Percentiles rank a stretch among this genome's conserved stretches.
phyloP scores from a whole-genome alignment of 1,139 yeast species.

The Saccharomyces hybrid region DNA sequence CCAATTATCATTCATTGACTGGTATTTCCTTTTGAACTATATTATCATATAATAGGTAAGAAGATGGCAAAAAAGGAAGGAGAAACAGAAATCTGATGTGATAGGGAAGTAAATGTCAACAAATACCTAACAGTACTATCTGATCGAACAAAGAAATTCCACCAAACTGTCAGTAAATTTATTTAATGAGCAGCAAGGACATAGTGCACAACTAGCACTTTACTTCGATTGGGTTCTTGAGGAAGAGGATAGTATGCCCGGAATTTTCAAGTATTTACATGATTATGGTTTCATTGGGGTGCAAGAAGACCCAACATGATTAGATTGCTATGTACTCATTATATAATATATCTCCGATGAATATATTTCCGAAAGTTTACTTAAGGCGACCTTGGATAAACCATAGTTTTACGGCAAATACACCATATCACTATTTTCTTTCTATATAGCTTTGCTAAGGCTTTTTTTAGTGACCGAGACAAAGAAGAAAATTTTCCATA shows the following conservation, averaged over 20 bases:
- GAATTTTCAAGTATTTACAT: slow-evolving; percentile 44
- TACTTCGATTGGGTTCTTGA: slow-evolving; percentile 47
- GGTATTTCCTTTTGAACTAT: no score
- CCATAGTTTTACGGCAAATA: background rate
- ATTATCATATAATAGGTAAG: no score
- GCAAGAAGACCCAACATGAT: slow-evolving; percentile 80
- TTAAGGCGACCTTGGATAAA: slow-evolving; percentile 38
- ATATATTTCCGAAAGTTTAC: slow-evolving; percentile 37
- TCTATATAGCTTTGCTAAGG: background rate
- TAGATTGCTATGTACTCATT: slow-evolving; percentile 76
- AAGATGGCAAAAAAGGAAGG: no score
- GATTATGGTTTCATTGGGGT: slow-evolving; percentile 67
- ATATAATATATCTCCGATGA: slow-evolving; percentile 74
- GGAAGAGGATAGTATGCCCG: slow-evolving; percentile 53
- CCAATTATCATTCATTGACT: no score
- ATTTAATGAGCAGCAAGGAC: slow-evolving; percentile 10
- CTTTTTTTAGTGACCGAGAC: background rate
- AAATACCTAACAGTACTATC: no score
- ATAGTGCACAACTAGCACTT: slow-evolving; percentile 80
- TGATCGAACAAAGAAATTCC: no score
- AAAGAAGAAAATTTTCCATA: no score
- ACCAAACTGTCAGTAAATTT: no score
- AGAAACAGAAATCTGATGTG: no score
- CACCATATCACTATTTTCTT: background rate
- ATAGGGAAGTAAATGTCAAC: no score